Percentiles rank a stretch among this genome's conserved stretches.
Evolutionary conservation across 768 basidiomycete species (phyloP).

Genomic region (Clitopilus passeckerianus): DNA sequence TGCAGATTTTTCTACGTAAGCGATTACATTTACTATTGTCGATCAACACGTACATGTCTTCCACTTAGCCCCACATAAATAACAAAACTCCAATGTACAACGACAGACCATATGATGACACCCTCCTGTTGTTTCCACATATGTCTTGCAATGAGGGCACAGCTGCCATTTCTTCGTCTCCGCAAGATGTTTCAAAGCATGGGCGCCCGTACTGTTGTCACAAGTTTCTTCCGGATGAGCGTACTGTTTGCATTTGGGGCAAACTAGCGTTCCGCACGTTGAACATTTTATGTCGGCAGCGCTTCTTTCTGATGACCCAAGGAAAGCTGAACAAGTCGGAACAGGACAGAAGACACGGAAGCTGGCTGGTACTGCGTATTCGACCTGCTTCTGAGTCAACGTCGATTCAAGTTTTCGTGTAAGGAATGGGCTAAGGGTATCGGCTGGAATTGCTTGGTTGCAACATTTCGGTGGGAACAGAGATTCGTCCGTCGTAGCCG

Average conservation of each 20-base stretch:
- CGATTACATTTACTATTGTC: background rate
- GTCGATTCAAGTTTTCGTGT: conserved; percentile 14
- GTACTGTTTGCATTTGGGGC: background rate
- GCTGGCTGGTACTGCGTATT: conserved; percentile 36
- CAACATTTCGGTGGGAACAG: conserved; percentile 52
- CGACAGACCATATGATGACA: background rate
- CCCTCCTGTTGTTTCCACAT: background rate
- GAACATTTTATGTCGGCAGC: background rate
- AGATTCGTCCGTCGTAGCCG: conserved; percentile 43
- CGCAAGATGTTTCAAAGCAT: background rate
- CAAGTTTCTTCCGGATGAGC: background rate
- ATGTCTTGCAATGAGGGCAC: background rate
- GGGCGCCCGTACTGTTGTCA: background rate
- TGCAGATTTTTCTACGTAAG: no score
- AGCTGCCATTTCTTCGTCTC: background rate
- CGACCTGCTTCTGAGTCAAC: conserved; percentile 37
- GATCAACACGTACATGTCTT: background rate
- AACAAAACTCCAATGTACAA: background rate
- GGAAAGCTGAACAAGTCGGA: conserved; percentile 46
- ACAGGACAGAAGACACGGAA: conserved; percentile 47
- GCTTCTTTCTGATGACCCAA: conserved; percentile 31
- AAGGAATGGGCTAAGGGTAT: conserved; percentile 23
- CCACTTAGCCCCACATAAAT: background rate
- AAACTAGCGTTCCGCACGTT: background rate
- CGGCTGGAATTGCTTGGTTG: conserved; percentile 25